Evolutionary conservation across 176 grass and related monocot genomes (phyloP), one percentile per base, ranked within the genome.

Genomic region (Phyllostachys edulis): DNA sequence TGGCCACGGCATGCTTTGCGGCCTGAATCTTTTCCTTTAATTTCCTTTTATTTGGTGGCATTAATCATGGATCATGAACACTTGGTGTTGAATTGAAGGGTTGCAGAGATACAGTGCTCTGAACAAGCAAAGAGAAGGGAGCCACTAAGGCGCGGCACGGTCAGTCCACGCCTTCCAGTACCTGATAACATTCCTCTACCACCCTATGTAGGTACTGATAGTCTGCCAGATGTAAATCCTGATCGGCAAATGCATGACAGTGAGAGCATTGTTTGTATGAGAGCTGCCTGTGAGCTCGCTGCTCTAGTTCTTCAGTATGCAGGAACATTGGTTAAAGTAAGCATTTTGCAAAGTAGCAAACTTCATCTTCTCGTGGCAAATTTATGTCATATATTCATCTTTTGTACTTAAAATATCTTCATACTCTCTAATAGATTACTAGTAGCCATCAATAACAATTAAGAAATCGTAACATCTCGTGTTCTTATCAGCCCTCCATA

Each of bases 261-360:
- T 5, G 87, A 90, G 82, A 92, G 91, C 64, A 82, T 98, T 61
- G 20, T 56, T 68, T 80, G 27, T 4, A 98, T 95, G 96, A 82
- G 74, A 55, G 82, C 83, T 45, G 80, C 96, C n/a, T 91, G 92
- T 54, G 36, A 88, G 34, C 85, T 98, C 46, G 93, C 96, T 26
- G 91, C 96, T 23, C 89, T 62, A 62, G 96, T 98, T 51, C 87
- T 98, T 71, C 90, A 90, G n/a, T 46, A 81, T 67, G 93, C 93
- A 26, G 93, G 93, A 39, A 87, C 91, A 49, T 63, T 95, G 50
- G 89, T 95, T 62, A 95, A 81, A 61, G 96, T 93, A 88, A 85
- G 72, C 63, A 55, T 41, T 37, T 68, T 44, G 20, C 8, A 29
- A 41, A 76, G 12, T 5, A 17, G 32, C 15, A 8, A 23, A 3